These are phyloP conservation scores for Berkeleyomyces basicola DNA, from an alignment of 2,329 filamentous ascomycete species.

Conservation along the genomic window DNA sequence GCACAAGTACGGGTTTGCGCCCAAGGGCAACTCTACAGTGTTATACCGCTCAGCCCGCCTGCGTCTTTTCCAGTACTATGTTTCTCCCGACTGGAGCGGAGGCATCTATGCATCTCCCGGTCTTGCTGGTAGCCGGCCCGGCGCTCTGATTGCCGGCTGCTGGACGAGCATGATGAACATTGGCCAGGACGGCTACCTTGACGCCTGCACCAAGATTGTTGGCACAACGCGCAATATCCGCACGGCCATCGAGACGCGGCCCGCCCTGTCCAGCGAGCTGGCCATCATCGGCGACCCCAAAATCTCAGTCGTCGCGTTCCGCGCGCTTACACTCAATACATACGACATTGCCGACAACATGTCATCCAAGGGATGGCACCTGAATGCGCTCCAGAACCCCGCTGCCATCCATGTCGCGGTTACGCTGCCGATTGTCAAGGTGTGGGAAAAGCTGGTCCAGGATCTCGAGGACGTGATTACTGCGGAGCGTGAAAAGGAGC, in stretches of 20 bases:
- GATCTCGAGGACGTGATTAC: conserved; percentile 54
- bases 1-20: conserved; percentile 97
- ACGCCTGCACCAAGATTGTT: conserved; percentile 76
- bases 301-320: conserved; percentile 82
- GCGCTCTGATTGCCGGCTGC: conserved; percentile 86
- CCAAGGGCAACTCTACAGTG: conserved; percentile 88
- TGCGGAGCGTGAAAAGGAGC: conserved; percentile 66
- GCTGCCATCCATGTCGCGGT: conserved; percentile 89
- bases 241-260: conserved; percentile 52
- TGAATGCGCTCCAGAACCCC: conserved; percentile 84
- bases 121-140: conserved; percentile 80
- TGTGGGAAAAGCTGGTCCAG: conserved; percentile 59
- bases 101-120: conserved; percentile 90
- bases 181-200: conserved; percentile 75
- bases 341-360: conserved; percentile 92
- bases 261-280: conserved; percentile 53
- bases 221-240: conserved; percentile 71
- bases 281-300: conserved; percentile 70
- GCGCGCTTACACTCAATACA: conserved; percentile 66
- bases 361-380: conserved; percentile 73
- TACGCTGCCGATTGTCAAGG: conserved; percentile 68
- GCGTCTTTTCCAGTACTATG: conserved; percentile 88
- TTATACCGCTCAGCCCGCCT: conserved; percentile 70
- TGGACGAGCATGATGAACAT: conserved; percentile 85
- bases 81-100: conserved; percentile 85